Conservation (phyloP, 257 asterid species). For the Nicotiana knightiana region DNA sequence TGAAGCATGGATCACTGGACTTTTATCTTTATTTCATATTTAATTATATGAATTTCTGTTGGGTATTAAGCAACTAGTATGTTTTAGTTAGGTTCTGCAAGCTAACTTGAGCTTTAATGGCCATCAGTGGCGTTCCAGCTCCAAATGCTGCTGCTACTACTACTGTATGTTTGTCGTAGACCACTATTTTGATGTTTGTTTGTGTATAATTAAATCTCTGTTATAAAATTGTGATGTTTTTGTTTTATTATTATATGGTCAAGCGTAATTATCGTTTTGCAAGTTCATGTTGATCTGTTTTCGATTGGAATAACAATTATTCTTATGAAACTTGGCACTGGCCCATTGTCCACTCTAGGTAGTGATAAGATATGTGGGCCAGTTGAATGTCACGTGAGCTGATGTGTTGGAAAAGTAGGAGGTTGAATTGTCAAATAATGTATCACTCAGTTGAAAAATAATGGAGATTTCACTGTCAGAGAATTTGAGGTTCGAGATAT, state of each 20-base stretch:
- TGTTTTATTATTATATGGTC: neutral
- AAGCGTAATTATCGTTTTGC: neutral
- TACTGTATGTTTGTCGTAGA: neutral
- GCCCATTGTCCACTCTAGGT: neutral
- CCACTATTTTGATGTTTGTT: neutral
- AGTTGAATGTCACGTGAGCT: neutral
- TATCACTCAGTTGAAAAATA: neutral
- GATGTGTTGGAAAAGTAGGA: neutral
- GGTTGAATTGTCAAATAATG: neutral
- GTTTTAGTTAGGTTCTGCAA: neutral
- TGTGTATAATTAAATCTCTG: neutral
- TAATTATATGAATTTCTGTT: neutral
- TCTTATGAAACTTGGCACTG: neutral
- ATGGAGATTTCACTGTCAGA: neutral
- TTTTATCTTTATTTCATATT: neutral
- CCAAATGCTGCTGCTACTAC: neutral
- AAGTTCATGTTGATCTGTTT: conserved; percentile 5
- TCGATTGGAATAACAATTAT: neutral
- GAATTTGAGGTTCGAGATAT: neutral
- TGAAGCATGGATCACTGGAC: neutral
- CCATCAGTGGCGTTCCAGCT: neutral
- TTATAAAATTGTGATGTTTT: neutral
- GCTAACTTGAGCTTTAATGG: neutral
- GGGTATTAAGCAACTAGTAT: neutral
- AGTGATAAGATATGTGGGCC: neutral